Base-by-base conservation (phyloP, 352 stramenopile genomes). In the Phytophthora niederhauseri region DNA sequence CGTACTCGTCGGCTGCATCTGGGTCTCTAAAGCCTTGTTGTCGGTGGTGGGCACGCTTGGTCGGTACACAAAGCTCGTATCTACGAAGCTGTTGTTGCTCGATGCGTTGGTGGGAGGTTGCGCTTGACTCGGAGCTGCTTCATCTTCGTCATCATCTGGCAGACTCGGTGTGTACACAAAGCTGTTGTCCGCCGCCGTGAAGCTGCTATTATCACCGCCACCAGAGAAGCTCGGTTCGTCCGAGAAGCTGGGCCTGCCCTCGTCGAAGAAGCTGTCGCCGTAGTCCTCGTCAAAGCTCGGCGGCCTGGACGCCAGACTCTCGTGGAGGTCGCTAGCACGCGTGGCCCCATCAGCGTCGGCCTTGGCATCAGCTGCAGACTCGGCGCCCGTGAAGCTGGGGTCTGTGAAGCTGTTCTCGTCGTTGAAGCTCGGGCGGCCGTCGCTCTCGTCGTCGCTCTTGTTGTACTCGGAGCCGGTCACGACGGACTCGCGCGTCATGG, bases 131-230 rank as follows among this genome's bases (percentile, higher is more conserved):
- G 22, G 28, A 28, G 2, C 20, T 49, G 2, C 28, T 54, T 68
- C 58, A 14, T 63, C 30, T 6, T 74, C 61, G 24, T 70, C 67
- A 12, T 61, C 66, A 12, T 61, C 66, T 1, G 56, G 66, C 7
- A 67, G 41, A 70, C 67, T 75, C 8, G 56, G 56, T 34, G 62
- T 36, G n/a, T 73, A 70, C 59, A 72, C 59, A 20, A 76, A 76
- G 55, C 69, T 76, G 31, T 57, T 66, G 22, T 76, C 69, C 17
- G 43, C 36, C 26, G 50, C 38, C 14, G 51, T 50, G 34, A 76
- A 72, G 58, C 69, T 76, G 4, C 68, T 34, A 11, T 31, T 31
- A 12, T 45, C 36, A 7, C 36, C 57, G 1, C 22, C 62, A 8
- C 52, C 61, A 26, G 63, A 69, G 7, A 72, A 72, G 48, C 68